A percentile compares a stretch with the other conserved stretches of the same genome.
Conservation (phyloP, 768 basidiomycete species). For the Neoboletus brunneissimus region DNA sequence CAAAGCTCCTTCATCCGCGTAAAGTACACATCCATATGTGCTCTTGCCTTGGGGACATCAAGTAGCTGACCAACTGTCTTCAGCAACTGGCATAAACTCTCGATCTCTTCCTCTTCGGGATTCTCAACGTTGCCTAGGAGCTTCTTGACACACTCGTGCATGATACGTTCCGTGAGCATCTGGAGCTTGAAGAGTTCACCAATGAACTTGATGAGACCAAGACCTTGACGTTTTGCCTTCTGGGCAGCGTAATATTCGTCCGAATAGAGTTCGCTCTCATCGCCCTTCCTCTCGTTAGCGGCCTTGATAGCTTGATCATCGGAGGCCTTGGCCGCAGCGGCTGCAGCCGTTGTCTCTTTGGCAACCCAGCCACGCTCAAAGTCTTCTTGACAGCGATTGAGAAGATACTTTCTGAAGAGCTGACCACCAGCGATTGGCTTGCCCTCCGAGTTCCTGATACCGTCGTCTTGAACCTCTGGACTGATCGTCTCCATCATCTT, state of each 20-base stretch:
- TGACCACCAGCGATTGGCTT: slow-evolving; percentile 91
- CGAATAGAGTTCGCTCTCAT: slow-evolving; percentile 76
- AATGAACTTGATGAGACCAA: slow-evolving; percentile 97
- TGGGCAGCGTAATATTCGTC: slow-evolving; percentile 96
- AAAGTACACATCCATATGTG: slow-evolving; percentile 93
- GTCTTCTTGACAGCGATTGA: slow-evolving; percentile 96
- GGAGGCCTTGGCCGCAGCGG: slow-evolving; percentile 80
- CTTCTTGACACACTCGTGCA: slow-evolving; percentile 98
- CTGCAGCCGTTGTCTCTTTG: slow-evolving; percentile 82
- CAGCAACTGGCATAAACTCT: slow-evolving; percentile 90
- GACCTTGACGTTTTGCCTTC: slow-evolving; percentile 95
- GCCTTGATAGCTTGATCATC: slow-evolving; percentile 80
- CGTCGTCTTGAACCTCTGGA: slow-evolving; percentile 83
- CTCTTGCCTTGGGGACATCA: slow-evolving; percentile 77
- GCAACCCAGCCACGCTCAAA: slow-evolving; percentile 95
- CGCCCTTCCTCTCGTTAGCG: slow-evolving; percentile 56
- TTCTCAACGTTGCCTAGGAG: slow-evolving; percentile 89
- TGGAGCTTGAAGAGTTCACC: slow-evolving; percentile 99
- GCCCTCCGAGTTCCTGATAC: slow-evolving; percentile 76
- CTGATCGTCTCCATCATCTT: slow-evolving; percentile 96
- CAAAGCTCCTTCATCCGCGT: slow-evolving; percentile 81
- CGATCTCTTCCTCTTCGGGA: slow-evolving; percentile 97
- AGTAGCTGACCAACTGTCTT: slow-evolving; percentile 83
- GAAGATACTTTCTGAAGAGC: slow-evolving; percentile 93
- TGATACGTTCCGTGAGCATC: slow-evolving; percentile 97